These are phyloP conservation scores for Neotropicomus parvogracilis DNA, from an alignment of 1,284 basidiomycete species.

Conservation along the genomic window DNA sequence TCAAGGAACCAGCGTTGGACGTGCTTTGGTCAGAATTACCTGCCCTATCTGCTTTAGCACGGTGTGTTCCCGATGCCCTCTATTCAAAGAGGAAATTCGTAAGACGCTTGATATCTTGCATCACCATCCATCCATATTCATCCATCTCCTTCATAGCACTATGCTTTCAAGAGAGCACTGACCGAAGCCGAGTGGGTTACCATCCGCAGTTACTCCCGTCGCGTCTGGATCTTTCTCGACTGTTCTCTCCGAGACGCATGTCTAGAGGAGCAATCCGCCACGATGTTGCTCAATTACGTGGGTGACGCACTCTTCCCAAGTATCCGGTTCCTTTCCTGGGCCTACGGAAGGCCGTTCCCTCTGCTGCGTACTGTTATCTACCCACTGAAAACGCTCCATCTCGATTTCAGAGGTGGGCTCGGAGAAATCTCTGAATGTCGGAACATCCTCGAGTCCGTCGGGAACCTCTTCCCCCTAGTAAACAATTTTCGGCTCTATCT, in stretches of 20 bases:
- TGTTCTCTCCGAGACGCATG: background rate
- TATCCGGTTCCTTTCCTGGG: conserved; percentile 2
- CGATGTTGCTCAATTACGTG: background rate
- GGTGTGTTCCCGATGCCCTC: background rate
- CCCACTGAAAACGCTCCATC: conserved; percentile 1
- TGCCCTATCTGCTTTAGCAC: background rate
- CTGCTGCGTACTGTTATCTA: background rate
- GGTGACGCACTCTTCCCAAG: background rate
- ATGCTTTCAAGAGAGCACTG: background rate
- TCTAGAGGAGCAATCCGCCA: background rate
- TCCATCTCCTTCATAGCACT: background rate
- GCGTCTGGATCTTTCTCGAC: conserved; percentile 1
- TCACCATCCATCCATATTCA: background rate
- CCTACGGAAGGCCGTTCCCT: background rate
- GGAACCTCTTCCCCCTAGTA: background rate
- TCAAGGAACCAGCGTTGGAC: conserved; percentile 13
- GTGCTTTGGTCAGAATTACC: conserved; percentile 7
- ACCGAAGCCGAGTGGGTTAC: background rate
- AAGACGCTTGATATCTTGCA: background rate
- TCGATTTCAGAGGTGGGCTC: background rate
- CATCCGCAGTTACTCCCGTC: background rate
- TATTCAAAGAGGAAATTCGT: background rate
- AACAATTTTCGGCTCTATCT: background rate
- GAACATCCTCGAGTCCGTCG: background rate
- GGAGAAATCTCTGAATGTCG: background rate